A percentile compares a stretch with the other conserved stretches of the same genome.
phyloP scores from a whole-genome alignment of 805 yeast species.

The Dipodascus albidus region DNA sequence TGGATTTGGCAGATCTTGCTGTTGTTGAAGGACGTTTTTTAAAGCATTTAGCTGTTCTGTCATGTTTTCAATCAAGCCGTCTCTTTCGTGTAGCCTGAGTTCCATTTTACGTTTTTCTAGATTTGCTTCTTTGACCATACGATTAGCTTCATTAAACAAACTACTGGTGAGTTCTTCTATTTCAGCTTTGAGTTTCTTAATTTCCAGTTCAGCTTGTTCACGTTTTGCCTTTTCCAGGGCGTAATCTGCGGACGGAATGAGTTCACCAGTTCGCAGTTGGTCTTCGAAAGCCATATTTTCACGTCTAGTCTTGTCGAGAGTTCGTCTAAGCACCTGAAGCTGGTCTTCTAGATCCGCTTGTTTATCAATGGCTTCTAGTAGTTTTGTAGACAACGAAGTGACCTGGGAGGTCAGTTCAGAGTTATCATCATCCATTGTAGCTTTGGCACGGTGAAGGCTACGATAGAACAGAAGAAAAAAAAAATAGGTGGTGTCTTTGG shows the following conservation, averaged over 20 bases:
- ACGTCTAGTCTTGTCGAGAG: conserved; percentile 14
- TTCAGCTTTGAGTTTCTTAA: conserved; percentile 50
- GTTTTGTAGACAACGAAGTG: conserved; percentile 19
- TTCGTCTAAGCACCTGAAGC: conserved; percentile 14
- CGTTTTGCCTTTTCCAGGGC: conserved; percentile 18
- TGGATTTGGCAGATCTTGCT: not conserved
- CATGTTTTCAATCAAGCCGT: conserved; percentile 49
- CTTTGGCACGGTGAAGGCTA: too few species aligned
- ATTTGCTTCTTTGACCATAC: conserved; percentile 73
- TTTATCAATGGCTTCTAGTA: conserved; percentile 22
- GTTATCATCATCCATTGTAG: not conserved
- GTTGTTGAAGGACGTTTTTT: conserved; percentile 43
- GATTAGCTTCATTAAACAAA: conserved; percentile 72
- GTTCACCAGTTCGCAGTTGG: conserved; percentile 6
- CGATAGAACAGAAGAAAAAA: too few species aligned
- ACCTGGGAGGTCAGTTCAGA: conserved; percentile 8
- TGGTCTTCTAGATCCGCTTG: conserved; percentile 22
- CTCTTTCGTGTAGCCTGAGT: conserved; percentile 67
- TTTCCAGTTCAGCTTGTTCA: conserved; percentile 44
- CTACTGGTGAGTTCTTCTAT: conserved; percentile 72
- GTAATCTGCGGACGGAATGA: conserved; percentile 19
- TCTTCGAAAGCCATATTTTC: conserved; percentile 12
- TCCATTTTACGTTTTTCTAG: conserved; percentile 58
- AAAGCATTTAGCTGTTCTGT: conserved; percentile 58
- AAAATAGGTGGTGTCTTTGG: not conserved